Conservation (phyloP, 495 filamentous ascomycete genomes). For the Podospora didyma region DNA sequence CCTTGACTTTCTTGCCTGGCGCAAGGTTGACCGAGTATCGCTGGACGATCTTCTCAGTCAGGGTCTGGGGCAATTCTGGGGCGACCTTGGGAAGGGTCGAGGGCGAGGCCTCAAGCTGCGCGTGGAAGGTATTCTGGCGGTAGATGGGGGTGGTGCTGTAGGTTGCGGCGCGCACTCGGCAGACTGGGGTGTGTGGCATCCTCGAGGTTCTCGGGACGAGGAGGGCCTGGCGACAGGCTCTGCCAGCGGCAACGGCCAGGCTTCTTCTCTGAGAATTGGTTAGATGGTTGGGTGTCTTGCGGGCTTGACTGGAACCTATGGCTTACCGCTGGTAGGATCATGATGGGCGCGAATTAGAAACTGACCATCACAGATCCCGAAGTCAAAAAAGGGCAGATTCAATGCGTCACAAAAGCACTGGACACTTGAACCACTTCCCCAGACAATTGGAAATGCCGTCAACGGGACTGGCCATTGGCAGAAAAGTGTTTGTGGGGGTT, state of each 20-base stretch:
- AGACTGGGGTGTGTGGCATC: not conserved
- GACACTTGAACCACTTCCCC: not conserved
- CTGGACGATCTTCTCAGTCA: constrained; percentile 93
- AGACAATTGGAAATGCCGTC: not conserved
- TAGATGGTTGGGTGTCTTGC: not conserved
- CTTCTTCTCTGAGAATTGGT: constrained; percentile 16
- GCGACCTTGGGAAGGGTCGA: constrained; percentile 4
- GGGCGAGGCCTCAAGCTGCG: constrained; percentile 22
- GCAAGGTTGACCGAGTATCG: constrained; percentile 66
- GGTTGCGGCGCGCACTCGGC: constrained; percentile 8
- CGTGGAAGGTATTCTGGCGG: constrained; percentile 23
- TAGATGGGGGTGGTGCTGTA: constrained; percentile 24
- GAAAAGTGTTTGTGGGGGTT: not conserved
- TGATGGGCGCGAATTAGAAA: constrained; percentile 7
- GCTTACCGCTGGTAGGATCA: constrained; percentile 25
- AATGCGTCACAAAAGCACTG: not conserved
- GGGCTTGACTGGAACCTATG: not conserved
- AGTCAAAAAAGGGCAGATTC: not conserved
- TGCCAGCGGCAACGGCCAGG: constrained; percentile 24
- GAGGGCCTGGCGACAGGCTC: constrained; percentile 15
- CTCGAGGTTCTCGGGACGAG: constrained; percentile 8
- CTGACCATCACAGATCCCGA: constrained; percentile 10
- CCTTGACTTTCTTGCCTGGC: constrained; percentile 63
- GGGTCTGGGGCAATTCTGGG: constrained; percentile 56
- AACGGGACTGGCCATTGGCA: not conserved